These are phyloP conservation scores for Scheffersomyces parashehatae DNA, from an alignment of 1,139 yeast species.

Conservation along the genomic window DNA sequence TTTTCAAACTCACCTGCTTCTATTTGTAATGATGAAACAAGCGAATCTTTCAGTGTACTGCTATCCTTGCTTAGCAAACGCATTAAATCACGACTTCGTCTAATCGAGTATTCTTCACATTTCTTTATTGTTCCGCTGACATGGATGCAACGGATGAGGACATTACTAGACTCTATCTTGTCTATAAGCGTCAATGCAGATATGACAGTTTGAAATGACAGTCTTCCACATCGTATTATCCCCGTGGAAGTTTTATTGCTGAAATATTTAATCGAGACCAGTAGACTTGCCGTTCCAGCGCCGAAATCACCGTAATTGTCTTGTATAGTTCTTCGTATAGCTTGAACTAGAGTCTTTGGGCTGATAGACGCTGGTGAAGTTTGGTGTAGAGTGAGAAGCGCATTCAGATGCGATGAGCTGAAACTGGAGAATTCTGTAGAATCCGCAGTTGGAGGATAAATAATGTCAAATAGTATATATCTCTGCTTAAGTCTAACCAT, in stretches of 20 bases:
- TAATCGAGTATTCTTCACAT: constrained; percentile 67
- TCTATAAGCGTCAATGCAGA: constrained; percentile 72
- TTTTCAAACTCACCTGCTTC: not conserved
- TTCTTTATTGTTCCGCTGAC: constrained; percentile 90
- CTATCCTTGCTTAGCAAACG: constrained; percentile 24
- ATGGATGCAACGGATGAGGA: constrained; percentile 63
- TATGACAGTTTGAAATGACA: constrained; percentile 59
- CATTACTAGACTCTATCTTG: constrained; percentile 50
- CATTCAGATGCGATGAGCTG: constrained; percentile 30
- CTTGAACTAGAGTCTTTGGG: constrained; percentile 48
- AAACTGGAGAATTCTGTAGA: constrained; percentile 14
- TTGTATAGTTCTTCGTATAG: constrained; percentile 55
- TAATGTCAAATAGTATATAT: constrained; percentile 75
- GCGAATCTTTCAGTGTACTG: not conserved
- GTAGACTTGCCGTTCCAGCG: constrained; percentile 61
- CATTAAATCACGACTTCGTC: constrained; percentile 42
- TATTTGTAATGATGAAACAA: not conserved
- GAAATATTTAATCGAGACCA: constrained; percentile 74
- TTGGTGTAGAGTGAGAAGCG: constrained; percentile 49
- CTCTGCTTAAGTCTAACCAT: constrained; percentile 92
- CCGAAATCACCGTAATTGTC: constrained; percentile 79
- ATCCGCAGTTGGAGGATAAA: constrained; percentile 53
- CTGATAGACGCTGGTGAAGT: constrained; percentile 48
- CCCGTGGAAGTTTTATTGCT: constrained; percentile 84
- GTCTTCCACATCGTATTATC: constrained; percentile 74